A percentile compares a stretch with the other conserved stretches of the same genome.
These are phyloP conservation scores for Flaveria linearis DNA, from an alignment of 129 eudicot genomes.

Conservation along the genomic window DNA sequence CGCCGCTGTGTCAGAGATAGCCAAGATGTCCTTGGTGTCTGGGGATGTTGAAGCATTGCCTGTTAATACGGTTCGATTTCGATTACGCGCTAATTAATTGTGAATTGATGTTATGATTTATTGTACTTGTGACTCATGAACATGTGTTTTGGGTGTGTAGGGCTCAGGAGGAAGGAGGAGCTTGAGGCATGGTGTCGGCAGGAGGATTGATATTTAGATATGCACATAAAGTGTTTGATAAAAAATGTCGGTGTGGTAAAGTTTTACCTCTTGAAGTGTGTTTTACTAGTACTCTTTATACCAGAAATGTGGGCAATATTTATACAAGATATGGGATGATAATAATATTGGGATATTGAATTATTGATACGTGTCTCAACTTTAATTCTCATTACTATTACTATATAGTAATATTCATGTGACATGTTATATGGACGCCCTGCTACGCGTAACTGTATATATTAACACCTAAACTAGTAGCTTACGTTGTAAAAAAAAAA, in stretches of 20 bases:
- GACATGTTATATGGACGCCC: too few species aligned
- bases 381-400: background rate
- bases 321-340: constrained; percentile 27
- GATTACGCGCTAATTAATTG: background rate
- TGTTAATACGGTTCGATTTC: constrained; percentile 32
- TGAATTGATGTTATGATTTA: background rate
- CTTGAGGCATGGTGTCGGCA: constrained; percentile 27
- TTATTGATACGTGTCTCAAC: background rate
- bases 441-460: too few species aligned
- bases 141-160: background rate
- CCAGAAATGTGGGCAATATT: constrained; percentile 24
- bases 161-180: constrained; percentile 28
- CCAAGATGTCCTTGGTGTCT: constrained; percentile 74
- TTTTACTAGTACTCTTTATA: constrained; percentile 26
- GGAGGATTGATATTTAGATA: constrained; percentile 21
- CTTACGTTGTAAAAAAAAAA: too few species aligned
- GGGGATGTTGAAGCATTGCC: constrained; percentile 43
- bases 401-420: background rate
- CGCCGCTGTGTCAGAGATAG: constrained; percentile 71
- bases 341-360: constrained; percentile 12
- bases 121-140: background rate
- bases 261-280: constrained; percentile 26
- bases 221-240: constrained; percentile 25
- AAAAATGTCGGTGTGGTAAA: constrained; percentile 24
- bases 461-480: background rate